phyloP scores from a whole-genome alignment of 106 monocot genomes.

The Dioscorea zingiberensis region DNA sequence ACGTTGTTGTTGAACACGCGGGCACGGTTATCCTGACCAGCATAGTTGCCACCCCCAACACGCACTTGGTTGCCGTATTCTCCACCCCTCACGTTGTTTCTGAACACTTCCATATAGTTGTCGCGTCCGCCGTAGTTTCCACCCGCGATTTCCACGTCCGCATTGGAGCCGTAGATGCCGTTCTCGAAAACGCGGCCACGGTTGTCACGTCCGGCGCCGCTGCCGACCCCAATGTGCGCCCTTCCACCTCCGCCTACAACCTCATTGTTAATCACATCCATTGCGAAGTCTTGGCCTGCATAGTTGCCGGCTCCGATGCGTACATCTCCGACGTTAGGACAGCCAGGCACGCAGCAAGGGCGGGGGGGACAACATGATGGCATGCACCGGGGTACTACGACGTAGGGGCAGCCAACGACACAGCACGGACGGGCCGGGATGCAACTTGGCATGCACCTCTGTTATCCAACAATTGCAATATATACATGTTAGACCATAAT shows the following conservation, averaged over 20 bases:
- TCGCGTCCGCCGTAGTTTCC: neutral
- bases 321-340: neutral
- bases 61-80: neutral
- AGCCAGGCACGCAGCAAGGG: neutral
- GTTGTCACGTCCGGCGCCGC: neutral
- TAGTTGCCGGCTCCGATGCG: neutral
- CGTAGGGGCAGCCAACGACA: too few relatives aligned
- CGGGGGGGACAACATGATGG: neutral
- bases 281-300: neutral
- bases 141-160: neutral
- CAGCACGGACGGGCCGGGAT: too few relatives aligned
- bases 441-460: too few relatives aligned
- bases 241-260: neutral
- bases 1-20: neutral
- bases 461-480: too few relatives aligned
- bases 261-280: neutral
- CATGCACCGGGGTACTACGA: neutral
- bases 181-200: neutral
- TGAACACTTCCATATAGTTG: neutral
- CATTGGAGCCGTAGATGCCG: neutral
- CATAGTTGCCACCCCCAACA: neutral
- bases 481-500: neutral
- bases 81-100: neutral
- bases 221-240: neutral
- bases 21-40: neutral